phyloP scores from a whole-genome alignment of 257 asterid genomes.

The Oldenlandia corymbosa region DNA sequence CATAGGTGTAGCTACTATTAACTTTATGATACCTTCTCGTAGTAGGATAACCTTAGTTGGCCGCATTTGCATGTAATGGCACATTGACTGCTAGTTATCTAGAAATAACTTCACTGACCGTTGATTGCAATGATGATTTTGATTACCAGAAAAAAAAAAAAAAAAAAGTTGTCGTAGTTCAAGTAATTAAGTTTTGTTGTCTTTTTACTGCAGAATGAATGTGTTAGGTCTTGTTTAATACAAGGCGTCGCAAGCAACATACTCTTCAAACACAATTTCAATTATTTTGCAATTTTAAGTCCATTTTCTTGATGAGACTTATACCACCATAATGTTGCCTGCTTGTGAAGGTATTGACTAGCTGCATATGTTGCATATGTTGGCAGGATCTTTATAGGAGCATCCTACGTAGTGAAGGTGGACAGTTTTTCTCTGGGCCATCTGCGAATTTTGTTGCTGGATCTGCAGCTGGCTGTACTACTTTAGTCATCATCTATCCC shows the following conservation, averaged over 20 bases:
- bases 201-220: constrained; percentile 3
- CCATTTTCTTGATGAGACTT: background rate
- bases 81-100: background rate
- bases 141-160: background rate
- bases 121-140: background rate
- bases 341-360: background rate
- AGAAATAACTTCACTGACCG: background rate
- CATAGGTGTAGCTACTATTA: background rate
- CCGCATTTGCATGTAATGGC: background rate
- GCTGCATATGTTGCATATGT: no score
- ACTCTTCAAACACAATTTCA: background rate
- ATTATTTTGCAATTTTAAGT: background rate
- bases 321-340: background rate
- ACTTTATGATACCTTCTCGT: background rate
- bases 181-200: background rate
- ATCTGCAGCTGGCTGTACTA: constrained; percentile 87
- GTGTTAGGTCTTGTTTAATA: background rate
- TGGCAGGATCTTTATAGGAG: constrained; percentile 74
- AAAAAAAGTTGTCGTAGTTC: background rate
- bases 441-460: constrained; percentile 79
- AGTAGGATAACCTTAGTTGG: background rate
- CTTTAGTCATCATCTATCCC: constrained; percentile 80
- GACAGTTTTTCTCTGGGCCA: constrained; percentile 62
- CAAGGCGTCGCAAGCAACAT: background rate
- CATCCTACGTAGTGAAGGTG: constrained; percentile 52